Base-by-base conservation (phyloP, 768 basidiomycete genomes). In the Pleurotus giganteus region DNA sequence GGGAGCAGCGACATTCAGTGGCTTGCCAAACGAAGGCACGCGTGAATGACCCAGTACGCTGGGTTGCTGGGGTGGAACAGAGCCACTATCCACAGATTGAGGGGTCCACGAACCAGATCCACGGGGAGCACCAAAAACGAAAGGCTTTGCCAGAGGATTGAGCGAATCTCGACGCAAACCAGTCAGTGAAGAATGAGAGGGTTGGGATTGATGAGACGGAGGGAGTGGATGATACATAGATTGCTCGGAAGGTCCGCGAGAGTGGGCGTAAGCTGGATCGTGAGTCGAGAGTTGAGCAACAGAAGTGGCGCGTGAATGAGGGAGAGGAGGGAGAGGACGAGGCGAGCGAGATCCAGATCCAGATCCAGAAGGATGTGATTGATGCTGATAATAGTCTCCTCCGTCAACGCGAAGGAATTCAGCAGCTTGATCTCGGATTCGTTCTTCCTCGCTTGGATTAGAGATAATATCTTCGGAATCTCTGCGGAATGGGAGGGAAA, bases 141-240 rank as follows among this genome's bases (percentile, higher is more conserved):
- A 94, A 0, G 91, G 89, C 64, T 89, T 90, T 4, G 91, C 91
- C 47, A 82, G 76, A 0, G 91, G 91, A 65, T 94, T 94, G 46
- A 91, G 77, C 2, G 79, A 69, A 32, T 77, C 74, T 31, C 66
- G 58, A n/a, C 56, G 58, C 12, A 12, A 28, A 34, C 63, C 61
- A 8, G 63, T 63, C 11, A 60, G 23, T 21, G 67, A 68, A 37
- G 56, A 56, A 52, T 61, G 57, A 43, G 67, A 68, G 39, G 56
- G 56, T 52, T 61, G 57, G 44, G 69, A 60, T 44, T 66, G 66
- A 19, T 65, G 65, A 47, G 65, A 55, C 43, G 61, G 59, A 17
- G 65, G 63, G 19, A 56, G 50, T 15, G 58, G 63, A 0, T 60
- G 66, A 41, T 65, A 64, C 23, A 62, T 58, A 41, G 66, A 65